Percentiles rank a stretch among this genome's conserved stretches.
Evolutionary conservation across 768 basidiomycete genomes (phyloP).

Genomic region (Boletus insuetus): DNA sequence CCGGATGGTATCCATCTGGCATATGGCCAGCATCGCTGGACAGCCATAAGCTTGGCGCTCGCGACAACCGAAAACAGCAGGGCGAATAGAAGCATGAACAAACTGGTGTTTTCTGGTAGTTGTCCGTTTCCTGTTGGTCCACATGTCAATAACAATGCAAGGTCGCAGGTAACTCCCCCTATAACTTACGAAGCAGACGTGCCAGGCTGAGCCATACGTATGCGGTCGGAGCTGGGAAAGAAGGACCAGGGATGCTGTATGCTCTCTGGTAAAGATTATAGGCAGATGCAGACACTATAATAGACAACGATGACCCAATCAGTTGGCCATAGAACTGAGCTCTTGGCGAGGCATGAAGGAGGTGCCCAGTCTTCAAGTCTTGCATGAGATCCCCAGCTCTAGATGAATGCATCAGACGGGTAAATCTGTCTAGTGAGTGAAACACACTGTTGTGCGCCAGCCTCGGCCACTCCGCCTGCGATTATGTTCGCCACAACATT

Average conservation of each 20-base stretch:
- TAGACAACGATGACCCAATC: constrained; percentile 84
- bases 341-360: constrained; percentile 87
- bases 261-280: constrained; percentile 85
- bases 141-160: constrained; percentile 1
- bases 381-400: constrained; percentile 99
- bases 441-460: constrained; percentile 85
- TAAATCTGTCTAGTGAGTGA: neutral
- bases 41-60: constrained; percentile 59
- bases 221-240: constrained; percentile 95
- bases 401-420: constrained; percentile 1
- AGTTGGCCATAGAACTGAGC: constrained; percentile 95
- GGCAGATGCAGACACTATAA: constrained; percentile 84
- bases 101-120: constrained; percentile 69
- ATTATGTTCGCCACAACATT: constrained; percentile 98
- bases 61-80: constrained; percentile 67
- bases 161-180: no score
- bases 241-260: constrained; percentile 87
- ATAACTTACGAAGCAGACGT: constrained; percentile 63
- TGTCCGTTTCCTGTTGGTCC: constrained; percentile 65
- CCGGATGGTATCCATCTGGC: constrained; percentile 89
- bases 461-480: constrained; percentile 94
- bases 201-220: constrained; percentile 89
- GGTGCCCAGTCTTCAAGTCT: constrained; percentile 94
- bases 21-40: constrained; percentile 46
- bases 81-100: constrained; percentile 81